Base-by-base conservation (phyloP, 108 stramenopile species). In the Aurantiochytrium sp. region DNA sequence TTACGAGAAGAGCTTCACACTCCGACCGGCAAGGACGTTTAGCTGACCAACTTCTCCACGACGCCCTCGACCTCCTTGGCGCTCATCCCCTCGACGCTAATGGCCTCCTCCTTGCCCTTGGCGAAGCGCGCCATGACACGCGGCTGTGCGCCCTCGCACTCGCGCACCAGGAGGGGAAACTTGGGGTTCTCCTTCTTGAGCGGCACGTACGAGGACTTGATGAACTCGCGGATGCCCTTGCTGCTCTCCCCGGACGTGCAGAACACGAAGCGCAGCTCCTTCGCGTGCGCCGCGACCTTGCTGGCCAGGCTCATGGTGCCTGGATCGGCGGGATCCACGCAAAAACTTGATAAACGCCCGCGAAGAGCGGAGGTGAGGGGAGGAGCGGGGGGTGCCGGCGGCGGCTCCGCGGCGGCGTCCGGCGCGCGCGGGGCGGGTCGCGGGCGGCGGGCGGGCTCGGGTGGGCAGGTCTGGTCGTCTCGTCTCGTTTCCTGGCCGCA, bases 181-280 rank as follows among this genome's bases (percentile, higher is more conserved):
- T 86, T 86, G 36, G 86, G 86, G 86, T 86, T 86, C 37, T 31
- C 32, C 86, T 34, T 54, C 86, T 86, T 86, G 37, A 86, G 86
- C 54, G n/a, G 19, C 55, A 32, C 86, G 86, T 86, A 86, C 31
- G 54, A 55, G 36, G 31, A 39, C 54, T 31, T 32, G 36, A 86
- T 15, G 41, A 55, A 86, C 30, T 31, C 27, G 52, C 86, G 86
- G 17, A 86, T 22, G 86, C 54, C 54, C 86, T 54, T 32, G 55
- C 55, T 55, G 31, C 37, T 4, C 86, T 54, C 37, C 32, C 37
- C 4, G 22, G 32, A 32, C 37, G 55, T 31, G 86, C 86, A 86
- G 54, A 32, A 54, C 27, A 86, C 55, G 86, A 86, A 55, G n/a
- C 86, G 54, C 55, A 86, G 86, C 86, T 86, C 86, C 32, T 55